Conservation (phyloP, 108 stramenopile genomes). For the Cyclotella kingstonii region DNA sequence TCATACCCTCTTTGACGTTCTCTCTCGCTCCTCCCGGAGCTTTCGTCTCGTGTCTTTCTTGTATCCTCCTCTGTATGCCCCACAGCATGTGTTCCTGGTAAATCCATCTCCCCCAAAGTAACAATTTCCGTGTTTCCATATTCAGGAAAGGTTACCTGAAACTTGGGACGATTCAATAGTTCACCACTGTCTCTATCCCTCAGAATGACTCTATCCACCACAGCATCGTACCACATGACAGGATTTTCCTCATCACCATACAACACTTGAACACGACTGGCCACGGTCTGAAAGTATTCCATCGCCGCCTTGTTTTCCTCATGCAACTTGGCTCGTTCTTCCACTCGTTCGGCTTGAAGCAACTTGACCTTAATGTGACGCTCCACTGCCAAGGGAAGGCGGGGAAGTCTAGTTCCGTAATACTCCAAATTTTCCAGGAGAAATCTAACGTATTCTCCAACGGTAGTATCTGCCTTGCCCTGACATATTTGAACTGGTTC, state of each 20-base stretch:
- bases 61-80: slow-evolving; percentile 6
- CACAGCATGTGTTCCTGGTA: slow-evolving; percentile 30
- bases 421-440: slow-evolving; percentile 85
- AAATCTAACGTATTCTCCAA: slow-evolving; percentile 75
- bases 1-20: slow-evolving; percentile 11
- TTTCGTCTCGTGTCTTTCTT: slow-evolving; percentile 2
- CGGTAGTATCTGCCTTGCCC: slow-evolving; percentile 55
- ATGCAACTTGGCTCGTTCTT: slow-evolving; percentile 83
- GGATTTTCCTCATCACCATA: slow-evolving; percentile 97
- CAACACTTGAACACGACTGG: slow-evolving; percentile 76
- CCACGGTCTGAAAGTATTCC: slow-evolving; percentile 72
- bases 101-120: slow-evolving; percentile 86
- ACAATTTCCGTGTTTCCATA: slow-evolving; percentile 94
- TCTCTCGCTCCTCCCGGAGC: slow-evolving; percentile 8
- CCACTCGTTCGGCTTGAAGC: slow-evolving; percentile 83
- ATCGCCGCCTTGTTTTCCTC: slow-evolving; percentile 44
- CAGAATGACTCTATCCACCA: slow-evolving; percentile 81
- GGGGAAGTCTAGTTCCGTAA: slow-evolving; percentile 90
- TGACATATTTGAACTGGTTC: slow-evolving; percentile 65
- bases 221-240: slow-evolving; percentile 94
- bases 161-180: slow-evolving; percentile 62
- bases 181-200: slow-evolving; percentile 56
- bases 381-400: slow-evolving; percentile 88
- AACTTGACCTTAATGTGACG: slow-evolving; percentile 90
- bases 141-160: slow-evolving; percentile 92